Evolutionary conservation across 176 grass and related monocot genomes (phyloP), one percentile per base, ranked within the genome.

Genomic region (Chrysopogon serrulatus): DNA sequence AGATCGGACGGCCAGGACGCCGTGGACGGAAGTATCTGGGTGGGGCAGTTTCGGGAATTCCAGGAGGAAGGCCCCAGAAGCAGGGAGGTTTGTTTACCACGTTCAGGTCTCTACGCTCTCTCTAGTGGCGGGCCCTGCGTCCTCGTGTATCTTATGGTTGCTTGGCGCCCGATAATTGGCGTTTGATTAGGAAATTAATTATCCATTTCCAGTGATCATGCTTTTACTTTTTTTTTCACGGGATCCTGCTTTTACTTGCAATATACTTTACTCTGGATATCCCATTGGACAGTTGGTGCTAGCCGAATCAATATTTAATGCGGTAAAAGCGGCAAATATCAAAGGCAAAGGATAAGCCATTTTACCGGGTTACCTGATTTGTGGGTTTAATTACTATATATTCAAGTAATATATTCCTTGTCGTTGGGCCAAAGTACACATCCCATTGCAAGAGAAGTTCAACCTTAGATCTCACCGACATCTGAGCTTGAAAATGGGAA

Each of bases 21-120:
- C 35, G 32, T 79, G 45, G 73, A 35, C 73, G 67, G 90, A 88
- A 68, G 1, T 16, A 82, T 83, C 83, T 53, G 21, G 90, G n/a
- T 27, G 74, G 73, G 82, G 36, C 37, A 23, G 11, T 88, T 62
- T 74, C 16, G 82, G 78, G n/a, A 79, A 32, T 42, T 85, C 48
- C 13, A 0, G 4, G 0, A 30, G 11, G 83, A 86, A 86, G 66
- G 37, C 73, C 37, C 84, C 7, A 83, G 79, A 90, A 86, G 17
- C 11, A 5, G 18, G 37, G 44, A 19, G 73, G 33, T 16, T 40
- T 33, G 65, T 18, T 64, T 40, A 24, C 23, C 6, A 6, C 13
- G 70, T 37, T 79, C 66, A 33, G 71, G 72, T 72, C 37, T 60
- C 36, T 69, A 11, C 23, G 8, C 68, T 63, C 31, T 41, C 24